A percentile compares a stretch with the other conserved stretches of the same genome.
Evolutionary conservation across 208 protist species (phyloP).

Genomic region (Leishmania aethiopica): DNA sequence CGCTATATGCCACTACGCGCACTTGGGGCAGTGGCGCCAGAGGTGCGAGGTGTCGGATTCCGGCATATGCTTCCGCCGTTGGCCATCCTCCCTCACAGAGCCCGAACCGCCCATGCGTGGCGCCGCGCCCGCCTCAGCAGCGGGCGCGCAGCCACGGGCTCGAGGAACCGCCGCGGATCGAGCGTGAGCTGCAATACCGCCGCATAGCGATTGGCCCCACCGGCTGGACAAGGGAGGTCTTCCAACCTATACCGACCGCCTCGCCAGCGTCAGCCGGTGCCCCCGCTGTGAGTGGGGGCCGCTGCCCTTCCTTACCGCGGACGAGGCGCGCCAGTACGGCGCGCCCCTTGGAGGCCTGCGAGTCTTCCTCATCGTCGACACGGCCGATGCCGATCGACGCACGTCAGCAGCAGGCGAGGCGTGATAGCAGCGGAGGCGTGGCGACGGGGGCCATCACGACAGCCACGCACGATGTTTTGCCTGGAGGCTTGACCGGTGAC

Average conservation of each 20-base stretch:
- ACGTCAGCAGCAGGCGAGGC: background rate
- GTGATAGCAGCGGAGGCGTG: background rate
- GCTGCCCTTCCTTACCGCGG: background rate
- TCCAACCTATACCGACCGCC: background rate
- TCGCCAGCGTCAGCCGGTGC: background rate
- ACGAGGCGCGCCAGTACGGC: background rate
- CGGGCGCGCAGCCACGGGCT: background rate
- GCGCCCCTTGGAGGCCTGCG: background rate
- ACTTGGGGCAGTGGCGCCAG: background rate
- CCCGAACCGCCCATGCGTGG: background rate
- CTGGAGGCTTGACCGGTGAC: background rate
- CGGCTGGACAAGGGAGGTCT: background rate
- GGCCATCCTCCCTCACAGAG: background rate
- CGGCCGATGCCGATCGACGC: background rate
- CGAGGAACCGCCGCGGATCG: background rate
- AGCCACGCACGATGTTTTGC: background rate
- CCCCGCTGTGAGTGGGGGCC: background rate
- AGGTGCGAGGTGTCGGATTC: background rate
- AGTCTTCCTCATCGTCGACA: background rate
- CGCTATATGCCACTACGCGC: background rate
- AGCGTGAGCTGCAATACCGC: slow-evolving; percentile 8
- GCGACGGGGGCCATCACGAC: background rate
- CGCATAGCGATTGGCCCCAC: background rate
- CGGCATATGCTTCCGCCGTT: background rate
- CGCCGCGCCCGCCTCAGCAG: background rate